Base-by-base conservation (phyloP, 2,329 filamentous ascomycete species). In the Cytospora leucostoma region DNA sequence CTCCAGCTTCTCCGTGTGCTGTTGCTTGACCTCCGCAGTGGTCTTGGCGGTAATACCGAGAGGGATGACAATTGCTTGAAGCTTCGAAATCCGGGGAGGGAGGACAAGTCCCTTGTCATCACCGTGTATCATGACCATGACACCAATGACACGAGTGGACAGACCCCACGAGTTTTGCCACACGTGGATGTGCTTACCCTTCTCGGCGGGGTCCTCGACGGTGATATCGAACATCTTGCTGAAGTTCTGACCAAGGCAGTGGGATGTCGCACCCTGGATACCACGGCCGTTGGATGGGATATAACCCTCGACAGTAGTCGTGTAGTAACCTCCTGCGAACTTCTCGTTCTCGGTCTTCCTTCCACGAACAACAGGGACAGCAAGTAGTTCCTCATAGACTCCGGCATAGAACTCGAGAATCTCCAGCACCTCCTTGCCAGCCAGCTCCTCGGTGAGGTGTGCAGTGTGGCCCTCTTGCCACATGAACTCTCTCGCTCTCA, bases 131-230 rank as follows among this genome's bases (percentile, higher is more conserved):
- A 99, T 95, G 72, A 97, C 91, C 94, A 98, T 98, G 75, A 98
- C 93, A 80, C 95, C 96, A 69, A 99, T 96, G 63, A 94, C 92
- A 74, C 95, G 92, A 61, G 95, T 99, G 1, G 94, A 98, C 66
- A 99, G 86, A 78, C 95, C 95, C 59, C 95, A 99, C 15, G 93
- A 97, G 82, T 99, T 99, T 77, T 99, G 95, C 93, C 94, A 98
- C 63, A 98, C 93, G 73, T 94, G 81, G 62, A 97, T 80, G 72
- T 92, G 88, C 70, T 88, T 84, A 68, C 91, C 90, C 78, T 91
- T 90, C 76, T 95, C 84, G 65, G 83, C 82, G 32, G 95, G 95
- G 73, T 99, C 93, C 77, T 99, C 94, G 35, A 99, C 92, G 0
- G 90, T 96, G 75, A 99, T 98, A 76, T 95, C 90, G 75, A 98